Evolutionary conservation across 1,284 basidiomycete species (phyloP).

Genomic region (Heterobasidion irregulare): DNA sequence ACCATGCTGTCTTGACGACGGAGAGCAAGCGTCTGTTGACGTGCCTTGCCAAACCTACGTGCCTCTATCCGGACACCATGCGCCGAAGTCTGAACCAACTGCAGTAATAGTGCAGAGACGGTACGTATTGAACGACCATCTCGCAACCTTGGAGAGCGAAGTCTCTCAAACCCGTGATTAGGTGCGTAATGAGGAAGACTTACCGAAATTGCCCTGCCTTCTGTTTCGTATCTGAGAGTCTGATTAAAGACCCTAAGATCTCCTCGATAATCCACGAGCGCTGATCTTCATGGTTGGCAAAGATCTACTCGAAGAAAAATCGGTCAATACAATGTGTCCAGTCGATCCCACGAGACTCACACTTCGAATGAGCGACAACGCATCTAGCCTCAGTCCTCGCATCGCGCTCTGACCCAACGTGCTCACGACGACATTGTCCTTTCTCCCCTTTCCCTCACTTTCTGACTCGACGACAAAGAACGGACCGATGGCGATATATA

Average conservation of each 20-base stretch:
- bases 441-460: conserved; percentile 42
- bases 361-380: conserved; percentile 74
- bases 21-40: conserved; percentile 53
- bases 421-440: conserved; percentile 45
- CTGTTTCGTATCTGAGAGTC: conserved; percentile 83
- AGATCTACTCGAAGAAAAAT: conserved; percentile 46
- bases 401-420: conserved; percentile 69
- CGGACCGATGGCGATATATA: conserved; percentile 88
- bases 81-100: conserved; percentile 92
- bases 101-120: conserved; percentile 85
- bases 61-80: conserved; percentile 68
- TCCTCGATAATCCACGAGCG: conserved; percentile 96
- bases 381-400: conserved; percentile 76
- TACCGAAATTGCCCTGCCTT: conserved; percentile 83
- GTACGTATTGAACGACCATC: conserved; percentile 86
- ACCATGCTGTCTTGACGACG: conserved; percentile 46
- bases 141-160: conserved; percentile 41
- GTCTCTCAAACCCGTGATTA: neutral
- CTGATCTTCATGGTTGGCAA: conserved; percentile 85
- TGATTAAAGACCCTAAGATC: conserved; percentile 83
- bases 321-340: neutral
- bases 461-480: conserved; percentile 79
- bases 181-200: conserved; percentile 13
- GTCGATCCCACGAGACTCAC: conserved; percentile 33
- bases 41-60: conserved; percentile 47